phyloP scores from a whole-genome alignment of 1,139 yeast genomes.

The Suhomyces atakaporum region DNA sequence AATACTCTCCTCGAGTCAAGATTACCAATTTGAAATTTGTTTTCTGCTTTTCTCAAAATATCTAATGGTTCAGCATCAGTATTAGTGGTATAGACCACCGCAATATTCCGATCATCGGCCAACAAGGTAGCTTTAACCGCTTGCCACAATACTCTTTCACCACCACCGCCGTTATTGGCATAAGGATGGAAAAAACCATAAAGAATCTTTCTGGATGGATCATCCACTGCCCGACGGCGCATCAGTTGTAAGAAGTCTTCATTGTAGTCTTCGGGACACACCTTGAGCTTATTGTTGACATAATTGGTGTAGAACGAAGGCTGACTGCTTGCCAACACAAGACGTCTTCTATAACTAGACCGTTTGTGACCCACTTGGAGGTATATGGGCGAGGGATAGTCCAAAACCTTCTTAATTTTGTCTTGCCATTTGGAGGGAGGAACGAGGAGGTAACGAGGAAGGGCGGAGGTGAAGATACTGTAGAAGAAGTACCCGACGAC shows the following conservation, averaged over 20 bases:
- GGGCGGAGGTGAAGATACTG: conserved; percentile 24
- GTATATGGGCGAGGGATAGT: conserved; percentile 38
- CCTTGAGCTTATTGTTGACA: conserved; percentile 39
- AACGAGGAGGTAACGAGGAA: conserved; percentile 43
- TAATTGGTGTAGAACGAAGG: conserved; percentile 53
- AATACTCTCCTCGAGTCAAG: conserved; percentile 60
- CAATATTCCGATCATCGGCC: conserved; percentile 54
- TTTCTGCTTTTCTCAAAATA: conserved; percentile 58
- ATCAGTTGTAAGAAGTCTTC: conserved; percentile 31
- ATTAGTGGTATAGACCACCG: conserved; percentile 77
- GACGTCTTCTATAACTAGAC: conserved; percentile 53
- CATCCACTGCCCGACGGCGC: conserved; percentile 40
- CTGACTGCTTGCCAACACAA: conserved; percentile 49
- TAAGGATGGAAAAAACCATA: conserved; percentile 95
- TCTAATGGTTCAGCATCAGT: conserved; percentile 50
- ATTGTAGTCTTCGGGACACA: conserved; percentile 34
- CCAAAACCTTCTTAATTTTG: conserved; percentile 35
- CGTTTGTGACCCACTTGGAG: conserved; percentile 40
- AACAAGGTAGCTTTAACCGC: conserved; percentile 75
- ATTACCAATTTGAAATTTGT: conserved; percentile 61
- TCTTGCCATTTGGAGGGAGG: conserved; percentile 51
- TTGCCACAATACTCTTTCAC: conserved; percentile 95
- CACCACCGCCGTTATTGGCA: conserved; percentile 97
- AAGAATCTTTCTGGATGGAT: conserved; percentile 44
- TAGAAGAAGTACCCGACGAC: conserved; percentile 16